Evolutionary conservation across 2,329 filamentous ascomycete genomes (phyloP).

Genomic region (Magnaporthiopsis rhizophila): DNA sequence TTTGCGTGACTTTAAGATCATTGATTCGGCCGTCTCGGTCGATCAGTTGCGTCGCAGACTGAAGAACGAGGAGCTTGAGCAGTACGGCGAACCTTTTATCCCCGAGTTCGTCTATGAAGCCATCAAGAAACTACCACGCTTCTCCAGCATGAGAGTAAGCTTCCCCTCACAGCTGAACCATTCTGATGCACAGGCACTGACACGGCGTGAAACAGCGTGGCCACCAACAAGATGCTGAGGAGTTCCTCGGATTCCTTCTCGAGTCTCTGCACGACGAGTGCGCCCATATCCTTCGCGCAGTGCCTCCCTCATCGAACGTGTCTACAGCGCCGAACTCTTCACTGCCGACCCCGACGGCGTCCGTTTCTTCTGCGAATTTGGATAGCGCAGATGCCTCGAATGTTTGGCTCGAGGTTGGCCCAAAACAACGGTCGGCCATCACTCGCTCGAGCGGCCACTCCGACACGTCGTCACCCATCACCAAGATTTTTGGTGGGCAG

Average conservation of each 20-base stretch:
- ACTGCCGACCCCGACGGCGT: conserved; percentile 30
- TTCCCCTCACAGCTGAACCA: conserved; percentile 7
- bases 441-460: conserved; percentile 78
- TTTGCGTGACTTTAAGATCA: conserved; percentile 81
- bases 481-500: conserved; percentile 89
- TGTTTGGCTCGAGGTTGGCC: conserved; percentile 92
- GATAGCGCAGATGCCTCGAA: conserved; percentile 24
- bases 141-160: conserved; percentile 82
- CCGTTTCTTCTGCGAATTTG: conserved; percentile 18
- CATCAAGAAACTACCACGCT: conserved; percentile 77
- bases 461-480: conserved; percentile 71
- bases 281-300: conserved; percentile 59
- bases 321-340: conserved; percentile 30
- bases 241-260: conserved; percentile 88
- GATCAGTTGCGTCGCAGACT: conserved; percentile 67
- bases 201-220: conserved; percentile 52
- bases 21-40: conserved; percentile 67
- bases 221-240: conserved; percentile 95
- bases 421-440: conserved; percentile 78
- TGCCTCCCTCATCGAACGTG: conserved; percentile 26
- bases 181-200: not conserved
- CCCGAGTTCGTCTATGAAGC: conserved; percentile 95
- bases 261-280: conserved; percentile 94
- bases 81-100: conserved; percentile 84
- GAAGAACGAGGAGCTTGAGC: conserved; percentile 76